phyloP scores from a whole-genome alignment of 805 yeast genomes.

The Sporopachydermia lactativora region DNA sequence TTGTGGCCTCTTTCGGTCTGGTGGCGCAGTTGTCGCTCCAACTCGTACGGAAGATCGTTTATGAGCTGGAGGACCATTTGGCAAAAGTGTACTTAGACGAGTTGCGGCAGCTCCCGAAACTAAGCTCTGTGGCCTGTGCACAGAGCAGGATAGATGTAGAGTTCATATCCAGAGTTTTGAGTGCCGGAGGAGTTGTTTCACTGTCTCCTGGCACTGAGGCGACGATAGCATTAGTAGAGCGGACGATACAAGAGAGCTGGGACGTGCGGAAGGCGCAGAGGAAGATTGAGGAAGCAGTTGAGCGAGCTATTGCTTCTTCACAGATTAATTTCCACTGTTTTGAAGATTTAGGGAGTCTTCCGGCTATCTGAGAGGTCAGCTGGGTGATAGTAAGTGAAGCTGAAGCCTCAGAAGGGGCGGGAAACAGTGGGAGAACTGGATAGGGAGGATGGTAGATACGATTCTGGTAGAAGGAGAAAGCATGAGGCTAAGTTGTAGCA shows the following conservation, averaged over 20 bases:
- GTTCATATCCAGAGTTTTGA: not conserved
- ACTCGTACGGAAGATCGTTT: slow-evolving; percentile 29
- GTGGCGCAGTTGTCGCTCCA: slow-evolving; percentile 34
- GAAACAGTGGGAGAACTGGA: too few species aligned
- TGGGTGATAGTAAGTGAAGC: too few species aligned
- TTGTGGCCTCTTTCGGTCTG: slow-evolving; percentile 30
- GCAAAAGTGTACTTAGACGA: slow-evolving; percentile 23
- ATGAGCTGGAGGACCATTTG: slow-evolving; percentile 28
- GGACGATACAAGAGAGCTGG: not conserved
- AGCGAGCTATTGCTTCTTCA: not conserved
- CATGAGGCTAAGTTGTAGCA: too few species aligned
- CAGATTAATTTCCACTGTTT: not conserved
- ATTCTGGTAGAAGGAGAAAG: too few species aligned
- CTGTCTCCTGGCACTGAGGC: not conserved
- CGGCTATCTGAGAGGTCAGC: too few species aligned
- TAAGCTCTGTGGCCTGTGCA: not conserved
- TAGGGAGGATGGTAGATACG: too few species aligned
- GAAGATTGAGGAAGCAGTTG: not conserved
- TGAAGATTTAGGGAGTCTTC: not conserved
- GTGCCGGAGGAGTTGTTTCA: not conserved
- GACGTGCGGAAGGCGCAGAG: not conserved
- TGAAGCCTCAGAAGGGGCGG: too few species aligned
- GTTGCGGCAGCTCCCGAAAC: slow-evolving; percentile 16
- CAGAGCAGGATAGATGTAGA: not conserved
- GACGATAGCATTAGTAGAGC: not conserved